phyloP scores from a whole-genome alignment of 176 grass and related monocot genomes.

The Bolboschoenus planiculmis region DNA sequence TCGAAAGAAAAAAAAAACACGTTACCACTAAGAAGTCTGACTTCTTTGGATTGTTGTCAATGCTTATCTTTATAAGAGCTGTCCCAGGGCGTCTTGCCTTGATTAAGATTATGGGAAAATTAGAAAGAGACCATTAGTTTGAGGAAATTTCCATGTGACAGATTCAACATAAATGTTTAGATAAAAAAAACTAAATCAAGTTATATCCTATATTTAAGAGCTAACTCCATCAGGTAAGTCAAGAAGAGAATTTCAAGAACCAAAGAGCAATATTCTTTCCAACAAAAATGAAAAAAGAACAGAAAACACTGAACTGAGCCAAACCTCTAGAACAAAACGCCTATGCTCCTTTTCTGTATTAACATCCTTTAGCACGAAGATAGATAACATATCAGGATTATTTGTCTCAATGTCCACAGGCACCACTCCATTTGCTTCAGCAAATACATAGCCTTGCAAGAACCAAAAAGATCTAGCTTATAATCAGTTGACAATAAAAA shows the following conservation, averaged over 20 bases:
- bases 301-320: not conserved
- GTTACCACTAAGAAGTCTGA: slow-evolving; percentile 83
- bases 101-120: slow-evolving; percentile 14
- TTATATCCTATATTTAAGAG: not conserved
- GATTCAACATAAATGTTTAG: not conserved
- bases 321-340: slow-evolving; percentile 61
- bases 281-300: slow-evolving; percentile 4
- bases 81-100: slow-evolving; percentile 74
- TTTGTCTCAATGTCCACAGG: slow-evolving; percentile 88
- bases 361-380: slow-evolving; percentile 51
- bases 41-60: slow-evolving; percentile 53
- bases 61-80: slow-evolving; percentile 66
- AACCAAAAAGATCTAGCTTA: slow-evolving; percentile 14
- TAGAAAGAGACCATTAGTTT: not conserved
- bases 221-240: not conserved
- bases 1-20: slow-evolving; percentile 9
- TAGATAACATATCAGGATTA: slow-evolving; percentile 80
- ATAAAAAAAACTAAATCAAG: not conserved
- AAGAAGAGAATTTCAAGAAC: not conserved
- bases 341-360: slow-evolving; percentile 37
- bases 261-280: slow-evolving; percentile 1
- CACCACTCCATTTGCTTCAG: slow-evolving; percentile 75
- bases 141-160: slow-evolving; percentile 12
- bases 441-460: slow-evolving; percentile 67
- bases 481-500: not conserved